Evolutionary conservation across 139 green algal genomes (phyloP).

Genomic region (Asterochloris sp.): DNA sequence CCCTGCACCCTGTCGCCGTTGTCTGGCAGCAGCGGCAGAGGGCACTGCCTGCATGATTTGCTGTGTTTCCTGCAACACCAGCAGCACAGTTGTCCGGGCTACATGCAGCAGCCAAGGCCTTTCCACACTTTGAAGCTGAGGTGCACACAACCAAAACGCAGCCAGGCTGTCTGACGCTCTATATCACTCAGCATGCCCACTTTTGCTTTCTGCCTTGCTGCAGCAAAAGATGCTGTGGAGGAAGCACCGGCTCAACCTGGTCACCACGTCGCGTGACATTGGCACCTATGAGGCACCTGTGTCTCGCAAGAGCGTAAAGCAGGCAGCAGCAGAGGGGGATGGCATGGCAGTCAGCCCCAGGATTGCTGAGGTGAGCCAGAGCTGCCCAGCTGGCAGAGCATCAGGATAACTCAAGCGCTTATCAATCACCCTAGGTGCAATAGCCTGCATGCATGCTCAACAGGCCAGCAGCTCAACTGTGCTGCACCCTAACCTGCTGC

Average conservation of each 20-base stretch:
- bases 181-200: not conserved
- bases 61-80: not conserved
- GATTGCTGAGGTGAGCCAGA: not conserved
- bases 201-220: not conserved
- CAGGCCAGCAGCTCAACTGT: too few species aligned
- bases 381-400: too few species aligned
- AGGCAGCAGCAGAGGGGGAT: conserved; percentile 54
- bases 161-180: not conserved
- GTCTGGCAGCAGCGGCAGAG: too few species aligned
- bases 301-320: conserved; percentile 23
- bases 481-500: not conserved
- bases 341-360: conserved; percentile 50
- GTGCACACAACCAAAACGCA: not conserved
- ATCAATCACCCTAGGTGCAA: too few species aligned
- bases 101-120: not conserved
- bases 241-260: conserved; percentile 54
- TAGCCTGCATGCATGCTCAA: too few species aligned
- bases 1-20: too few species aligned
- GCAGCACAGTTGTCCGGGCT: too few species aligned
- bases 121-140: not conserved
- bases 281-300: conserved; percentile 31
- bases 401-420: too few species aligned
- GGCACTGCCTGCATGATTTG: not conserved
- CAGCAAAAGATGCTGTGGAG: conserved; percentile 28
- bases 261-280: conserved; percentile 65